These are phyloP conservation scores for Arabidopsis hybrid DNA, from an alignment of 441 rosid genomes.

Conservation along the genomic window DNA sequence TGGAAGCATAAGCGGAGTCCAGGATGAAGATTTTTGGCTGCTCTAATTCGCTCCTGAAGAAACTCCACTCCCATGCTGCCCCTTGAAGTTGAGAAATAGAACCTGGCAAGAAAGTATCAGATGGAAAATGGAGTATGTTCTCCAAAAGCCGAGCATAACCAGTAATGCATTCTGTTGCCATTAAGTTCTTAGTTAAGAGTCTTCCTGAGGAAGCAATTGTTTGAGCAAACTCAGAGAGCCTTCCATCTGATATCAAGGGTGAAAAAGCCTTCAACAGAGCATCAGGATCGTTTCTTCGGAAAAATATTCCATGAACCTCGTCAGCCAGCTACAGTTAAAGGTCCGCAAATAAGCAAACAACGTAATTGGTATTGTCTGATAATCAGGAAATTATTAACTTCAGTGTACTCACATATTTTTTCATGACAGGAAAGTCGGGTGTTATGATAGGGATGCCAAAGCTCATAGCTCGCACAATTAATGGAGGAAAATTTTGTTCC, in stretches of 20 bases:
- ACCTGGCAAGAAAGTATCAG: constrained; percentile 77
- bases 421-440: constrained; percentile 83
- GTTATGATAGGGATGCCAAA: constrained; percentile 78
- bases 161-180: constrained; percentile 81
- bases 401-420: constrained; percentile 71
- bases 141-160: constrained; percentile 85
- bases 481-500: constrained; percentile 89
- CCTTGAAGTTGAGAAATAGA: constrained; percentile 68
- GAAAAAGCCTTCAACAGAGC: constrained; percentile 80
- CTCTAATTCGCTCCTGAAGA: constrained; percentile 58
- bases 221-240: constrained; percentile 75
- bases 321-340: constrained; percentile 67
- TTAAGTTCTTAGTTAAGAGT: constrained; percentile 76
- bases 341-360: constrained; percentile 35
- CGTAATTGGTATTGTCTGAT: constrained; percentile 18
- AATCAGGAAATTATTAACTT: constrained; percentile 36
- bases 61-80: constrained; percentile 86
- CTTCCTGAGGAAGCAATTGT: constrained; percentile 85
- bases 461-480: constrained; percentile 91
- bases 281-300: constrained; percentile 70
- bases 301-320: constrained; percentile 74
- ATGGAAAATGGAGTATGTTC: constrained; percentile 79
- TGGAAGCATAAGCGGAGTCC: constrained; percentile 45
- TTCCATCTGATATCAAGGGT: constrained; percentile 77
- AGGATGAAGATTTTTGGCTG: constrained; percentile 48